Evolutionary conservation across 2,329 filamentous ascomycete genomes (phyloP).

Genomic region (Thelonectria discophora): DNA sequence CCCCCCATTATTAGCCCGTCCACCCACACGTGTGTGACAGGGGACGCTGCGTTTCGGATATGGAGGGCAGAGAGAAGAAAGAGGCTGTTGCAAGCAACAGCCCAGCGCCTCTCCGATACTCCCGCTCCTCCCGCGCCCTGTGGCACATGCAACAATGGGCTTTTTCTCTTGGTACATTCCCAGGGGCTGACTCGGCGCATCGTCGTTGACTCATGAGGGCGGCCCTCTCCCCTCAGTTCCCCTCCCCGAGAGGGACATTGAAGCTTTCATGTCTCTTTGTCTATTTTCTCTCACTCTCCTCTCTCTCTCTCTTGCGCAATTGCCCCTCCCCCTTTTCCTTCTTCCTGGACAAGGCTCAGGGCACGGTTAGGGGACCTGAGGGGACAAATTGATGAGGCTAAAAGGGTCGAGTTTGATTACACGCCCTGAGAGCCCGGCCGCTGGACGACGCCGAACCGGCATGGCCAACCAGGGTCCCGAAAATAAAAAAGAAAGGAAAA

Average conservation of each 20-base stretch:
- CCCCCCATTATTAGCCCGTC: slow-evolving; percentile 23
- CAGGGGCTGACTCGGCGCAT: slow-evolving; percentile 4
- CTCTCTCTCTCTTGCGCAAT: neutral
- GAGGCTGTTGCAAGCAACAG: neutral
- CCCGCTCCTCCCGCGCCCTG: slow-evolving; percentile 16
- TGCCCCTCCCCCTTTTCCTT: slow-evolving; percentile 30
- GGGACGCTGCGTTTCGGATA: slow-evolving; percentile 36
- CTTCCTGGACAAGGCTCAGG: slow-evolving; percentile 30
- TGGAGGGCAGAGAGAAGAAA: neutral
- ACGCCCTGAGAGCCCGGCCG: slow-evolving; percentile 30
- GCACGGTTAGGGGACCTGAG: slow-evolving; percentile 33
- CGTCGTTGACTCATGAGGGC: slow-evolving; percentile 3
- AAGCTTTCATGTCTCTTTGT: neutral
- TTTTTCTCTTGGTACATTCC: neutral
- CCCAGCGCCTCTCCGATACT: slow-evolving; percentile 12
- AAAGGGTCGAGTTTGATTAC: slow-evolving; percentile 38
- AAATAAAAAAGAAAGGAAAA: slow-evolving; percentile 29
- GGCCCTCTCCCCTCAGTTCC: neutral
- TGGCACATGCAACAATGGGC: slow-evolving; percentile 17
- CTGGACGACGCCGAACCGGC: slow-evolving; percentile 30
- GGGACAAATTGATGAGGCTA: slow-evolving; percentile 32
- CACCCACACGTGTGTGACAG: slow-evolving; percentile 37
- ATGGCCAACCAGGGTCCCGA: slow-evolving; percentile 23
- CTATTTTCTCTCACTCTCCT: too few species aligned
- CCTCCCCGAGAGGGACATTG: slow-evolving; percentile 10